Conservation (phyloP, 306 rosid genomes). For the barrel medic (Medicago truncatula) region DNA sequence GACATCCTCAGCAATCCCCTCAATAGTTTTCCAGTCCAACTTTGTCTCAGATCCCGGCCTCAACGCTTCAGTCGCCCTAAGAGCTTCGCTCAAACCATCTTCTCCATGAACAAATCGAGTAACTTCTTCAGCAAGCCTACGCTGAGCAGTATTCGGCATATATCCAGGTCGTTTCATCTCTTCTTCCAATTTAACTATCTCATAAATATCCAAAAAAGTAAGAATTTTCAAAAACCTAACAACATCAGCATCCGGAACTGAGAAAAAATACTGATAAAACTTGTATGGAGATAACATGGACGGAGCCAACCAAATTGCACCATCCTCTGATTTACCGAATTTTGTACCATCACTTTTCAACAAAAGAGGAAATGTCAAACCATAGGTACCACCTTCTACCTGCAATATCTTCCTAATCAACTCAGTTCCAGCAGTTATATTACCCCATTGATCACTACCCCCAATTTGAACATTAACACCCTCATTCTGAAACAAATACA, state of each 20-base stretch:
- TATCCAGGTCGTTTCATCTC: constrained; percentile 68
- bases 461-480: constrained; percentile 93
- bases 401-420: constrained; percentile 77
- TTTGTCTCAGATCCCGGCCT: constrained; percentile 88
- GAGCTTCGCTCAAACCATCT: constrained; percentile 82
- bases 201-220: constrained; percentile 76
- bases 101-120: constrained; percentile 87
- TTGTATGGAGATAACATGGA: constrained; percentile 74
- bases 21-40: constrained; percentile 85
- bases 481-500: constrained; percentile 70
- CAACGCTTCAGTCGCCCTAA: constrained; percentile 86
- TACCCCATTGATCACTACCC: constrained; percentile 99
- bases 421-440: constrained; percentile 94
- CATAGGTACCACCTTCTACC: constrained; percentile 73
- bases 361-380: constrained; percentile 88
- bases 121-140: constrained; percentile 90
- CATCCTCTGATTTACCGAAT: constrained; percentile 94
- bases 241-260: constrained; percentile 84
- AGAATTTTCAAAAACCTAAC: constrained; percentile 77
- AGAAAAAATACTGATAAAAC: constrained; percentile 87
- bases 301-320: constrained; percentile 87
- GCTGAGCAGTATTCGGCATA: constrained; percentile 75
- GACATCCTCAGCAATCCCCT: constrained; percentile 86
- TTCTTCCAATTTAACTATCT: constrained; percentile 64
- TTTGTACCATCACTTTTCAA: constrained; percentile 92